Conservation (phyloP, 2,329 filamentous ascomycete species). For the Arthrocladium fulminans region DNA sequence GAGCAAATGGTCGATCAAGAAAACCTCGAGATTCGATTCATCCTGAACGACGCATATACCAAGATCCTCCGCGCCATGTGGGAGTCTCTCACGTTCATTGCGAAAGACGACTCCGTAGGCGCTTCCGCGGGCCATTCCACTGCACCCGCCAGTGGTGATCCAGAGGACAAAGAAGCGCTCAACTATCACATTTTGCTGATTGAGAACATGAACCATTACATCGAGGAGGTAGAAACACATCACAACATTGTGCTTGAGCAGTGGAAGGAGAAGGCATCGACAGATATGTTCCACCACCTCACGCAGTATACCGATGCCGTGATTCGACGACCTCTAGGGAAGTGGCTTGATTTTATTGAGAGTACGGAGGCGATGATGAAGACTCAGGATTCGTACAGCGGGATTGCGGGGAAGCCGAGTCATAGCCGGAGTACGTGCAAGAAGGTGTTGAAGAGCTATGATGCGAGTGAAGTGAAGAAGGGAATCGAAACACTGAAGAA, state of each 20-base stretch:
- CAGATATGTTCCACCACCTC: conserved; percentile 80
- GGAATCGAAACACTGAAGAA: conserved; percentile 86
- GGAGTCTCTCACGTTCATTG: conserved; percentile 91
- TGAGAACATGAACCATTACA: conserved; percentile 97
- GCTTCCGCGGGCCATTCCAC: conserved; percentile 23
- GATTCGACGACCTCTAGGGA: conserved; percentile 79
- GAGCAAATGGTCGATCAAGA: conserved; percentile 43
- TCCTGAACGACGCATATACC: conserved; percentile 78
- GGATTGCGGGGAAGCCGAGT: conserved; percentile 68
- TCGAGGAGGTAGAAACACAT: conserved; percentile 76
- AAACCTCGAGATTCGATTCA: conserved; percentile 60
- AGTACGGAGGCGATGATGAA: conserved; percentile 64
- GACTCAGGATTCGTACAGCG: conserved; percentile 37
- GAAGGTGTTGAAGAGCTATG: conserved; percentile 72
- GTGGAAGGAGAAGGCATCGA: conserved; percentile 69
- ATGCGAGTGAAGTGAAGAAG: conserved; percentile 75
- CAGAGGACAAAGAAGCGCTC: conserved; percentile 89
- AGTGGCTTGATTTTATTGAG: conserved; percentile 76
- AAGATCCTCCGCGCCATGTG: conserved; percentile 93
- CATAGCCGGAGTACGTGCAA: conserved; percentile 77
- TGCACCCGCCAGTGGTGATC: conserved; percentile 40
- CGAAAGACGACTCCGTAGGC: conserved; percentile 56
- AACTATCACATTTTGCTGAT: conserved; percentile 97
- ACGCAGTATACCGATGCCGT: conserved; percentile 77
- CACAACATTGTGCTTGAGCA: conserved; percentile 67